Evolutionary conservation across 495 filamentous ascomycete species (phyloP).

Genomic region (Xylaria palmicola): DNA sequence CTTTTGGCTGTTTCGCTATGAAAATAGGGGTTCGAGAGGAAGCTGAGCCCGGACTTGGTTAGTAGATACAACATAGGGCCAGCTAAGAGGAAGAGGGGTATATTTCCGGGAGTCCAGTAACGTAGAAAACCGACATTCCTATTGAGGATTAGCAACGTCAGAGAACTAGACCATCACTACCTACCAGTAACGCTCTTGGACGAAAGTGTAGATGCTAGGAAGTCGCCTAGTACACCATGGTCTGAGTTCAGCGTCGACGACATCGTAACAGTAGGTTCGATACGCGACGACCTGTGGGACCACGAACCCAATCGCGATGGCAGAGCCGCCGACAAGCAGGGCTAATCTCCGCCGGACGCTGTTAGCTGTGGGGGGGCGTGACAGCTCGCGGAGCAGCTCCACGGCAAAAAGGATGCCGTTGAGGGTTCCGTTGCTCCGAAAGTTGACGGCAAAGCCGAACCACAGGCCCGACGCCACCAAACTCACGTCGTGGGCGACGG

Average conservation of each 20-base stretch:
- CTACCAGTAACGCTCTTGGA: slow-evolving; percentile 87
- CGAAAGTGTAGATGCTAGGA: slow-evolving; percentile 89
- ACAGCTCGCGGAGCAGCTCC: slow-evolving; percentile 51
- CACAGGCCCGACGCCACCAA: slow-evolving; percentile 57
- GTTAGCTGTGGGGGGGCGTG: slow-evolving; percentile 32
- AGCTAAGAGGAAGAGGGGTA: slow-evolving; percentile 85
- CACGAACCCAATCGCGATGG: slow-evolving; percentile 63
- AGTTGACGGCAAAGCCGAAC: slow-evolving; percentile 72
- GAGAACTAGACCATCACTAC: slow-evolving; percentile 6
- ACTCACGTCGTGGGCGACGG: slow-evolving; percentile 38
- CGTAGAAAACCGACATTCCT: slow-evolving; percentile 86
- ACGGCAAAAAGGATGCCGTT: slow-evolving; percentile 63
- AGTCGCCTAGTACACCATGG: slow-evolving; percentile 71
- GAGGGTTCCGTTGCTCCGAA: slow-evolving; percentile 85
- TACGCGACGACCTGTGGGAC: slow-evolving; percentile 78
- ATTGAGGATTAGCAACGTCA: slow-evolving; percentile 9
- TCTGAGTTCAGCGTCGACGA: slow-evolving; percentile 35
- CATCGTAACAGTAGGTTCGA: slow-evolving; percentile 60
- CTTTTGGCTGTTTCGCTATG: slow-evolving; percentile 13
- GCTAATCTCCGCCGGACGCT: slow-evolving; percentile 50
- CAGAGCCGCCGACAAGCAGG: slow-evolving; percentile 62
- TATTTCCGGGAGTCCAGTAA: slow-evolving; percentile 86
- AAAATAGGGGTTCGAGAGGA: slow-evolving; percentile 23
- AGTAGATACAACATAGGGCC: slow-evolving; percentile 75
- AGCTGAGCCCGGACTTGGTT: slow-evolving; percentile 57